phyloP scores from a whole-genome alignment of 2,329 filamentous ascomycete genomes.

The Botrytis pseudocinerea region DNA sequence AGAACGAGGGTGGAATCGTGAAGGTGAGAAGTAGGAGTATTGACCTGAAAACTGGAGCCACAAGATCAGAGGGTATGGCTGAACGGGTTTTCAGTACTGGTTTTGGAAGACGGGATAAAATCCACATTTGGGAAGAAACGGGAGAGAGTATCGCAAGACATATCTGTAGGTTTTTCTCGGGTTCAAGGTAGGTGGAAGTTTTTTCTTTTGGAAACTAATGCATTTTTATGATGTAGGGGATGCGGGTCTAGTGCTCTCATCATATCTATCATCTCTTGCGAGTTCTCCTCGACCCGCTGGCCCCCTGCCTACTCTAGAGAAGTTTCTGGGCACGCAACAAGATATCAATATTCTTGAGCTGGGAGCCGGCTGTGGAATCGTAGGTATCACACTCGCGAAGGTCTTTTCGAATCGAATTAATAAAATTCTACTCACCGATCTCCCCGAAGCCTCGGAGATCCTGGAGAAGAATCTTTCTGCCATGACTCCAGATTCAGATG shows the following conservation, averaged over 20 bases:
- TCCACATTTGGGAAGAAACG: constrained; percentile 65
- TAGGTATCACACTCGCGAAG: constrained; percentile 60
- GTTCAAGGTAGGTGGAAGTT: constrained; percentile 24
- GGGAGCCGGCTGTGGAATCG: constrained; percentile 68
- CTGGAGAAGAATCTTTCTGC: constrained; percentile 51
- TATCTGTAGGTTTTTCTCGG: constrained; percentile 53
- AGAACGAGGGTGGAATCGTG: constrained; percentile 28
- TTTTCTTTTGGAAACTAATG: constrained; percentile 26
- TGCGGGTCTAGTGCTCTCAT: constrained; percentile 43
- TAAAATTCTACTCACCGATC: constrained; percentile 61
- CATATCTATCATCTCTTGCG: constrained; percentile 37
- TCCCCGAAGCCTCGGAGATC: constrained; percentile 63
- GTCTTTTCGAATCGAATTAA: constrained; percentile 39
- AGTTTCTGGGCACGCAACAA: constrained; percentile 26
- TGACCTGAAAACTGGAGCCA: constrained; percentile 9
- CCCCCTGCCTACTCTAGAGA: constrained; percentile 20
- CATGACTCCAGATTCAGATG: neutral
- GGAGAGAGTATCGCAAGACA: constrained; percentile 73
- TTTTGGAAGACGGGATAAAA: constrained; percentile 1
- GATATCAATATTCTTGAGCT: constrained; percentile 60
- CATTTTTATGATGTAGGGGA: constrained; percentile 37
- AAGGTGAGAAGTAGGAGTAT: constrained; percentile 34
- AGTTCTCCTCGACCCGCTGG: neutral
- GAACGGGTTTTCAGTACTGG: constrained; percentile 32
- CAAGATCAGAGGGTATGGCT: constrained; percentile 26